Evolutionary conservation across 768 basidiomycete species (phyloP).

Genomic region (Phlebiopsis gigantea): DNA sequence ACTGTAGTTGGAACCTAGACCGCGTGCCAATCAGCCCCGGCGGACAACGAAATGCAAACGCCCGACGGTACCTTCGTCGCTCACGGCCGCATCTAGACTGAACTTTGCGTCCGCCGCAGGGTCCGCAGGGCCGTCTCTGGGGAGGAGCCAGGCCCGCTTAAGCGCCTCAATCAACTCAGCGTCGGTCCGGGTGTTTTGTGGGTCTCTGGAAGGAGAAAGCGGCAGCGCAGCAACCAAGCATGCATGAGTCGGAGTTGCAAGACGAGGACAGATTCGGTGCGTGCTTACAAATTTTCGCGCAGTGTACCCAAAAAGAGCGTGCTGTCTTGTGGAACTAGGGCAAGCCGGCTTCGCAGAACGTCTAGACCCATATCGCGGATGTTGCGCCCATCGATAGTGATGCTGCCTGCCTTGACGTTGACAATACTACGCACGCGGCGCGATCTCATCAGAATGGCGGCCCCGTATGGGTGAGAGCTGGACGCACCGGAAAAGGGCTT

Average conservation of each 20-base stretch:
- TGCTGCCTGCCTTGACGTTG: constrained; percentile 50
- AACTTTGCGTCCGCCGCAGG: constrained; percentile 59
- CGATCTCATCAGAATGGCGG: not conserved
- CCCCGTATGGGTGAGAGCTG: not conserved
- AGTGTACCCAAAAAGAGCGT: constrained; percentile 77
- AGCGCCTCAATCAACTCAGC: constrained; percentile 53
- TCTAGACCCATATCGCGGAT: constrained; percentile 51
- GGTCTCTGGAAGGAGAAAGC: constrained; percentile 62
- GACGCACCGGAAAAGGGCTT: constrained; percentile 48
- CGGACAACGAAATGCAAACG: not conserved
- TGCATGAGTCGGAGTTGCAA: constrained; percentile 65
- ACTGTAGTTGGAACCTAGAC: constrained; percentile 37
- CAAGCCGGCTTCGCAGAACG: constrained; percentile 44
- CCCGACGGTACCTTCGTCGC: constrained; percentile 47
- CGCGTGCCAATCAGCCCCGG: not conserved
- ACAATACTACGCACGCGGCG: constrained; percentile 39
- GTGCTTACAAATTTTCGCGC: constrained; percentile 57
- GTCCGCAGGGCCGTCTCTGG: constrained; percentile 39
- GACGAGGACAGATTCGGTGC: not conserved
- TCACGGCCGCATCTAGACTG: constrained; percentile 53
- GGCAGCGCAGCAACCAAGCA: constrained; percentile 27
- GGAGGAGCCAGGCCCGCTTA: constrained; percentile 56
- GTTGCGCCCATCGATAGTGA: constrained; percentile 54
- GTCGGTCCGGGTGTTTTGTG: constrained; percentile 39
- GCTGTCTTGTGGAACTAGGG: constrained; percentile 70